Evolutionary conservation across 306 rosid genomes (phyloP).

Genomic region (Vicia sativa): DNA sequence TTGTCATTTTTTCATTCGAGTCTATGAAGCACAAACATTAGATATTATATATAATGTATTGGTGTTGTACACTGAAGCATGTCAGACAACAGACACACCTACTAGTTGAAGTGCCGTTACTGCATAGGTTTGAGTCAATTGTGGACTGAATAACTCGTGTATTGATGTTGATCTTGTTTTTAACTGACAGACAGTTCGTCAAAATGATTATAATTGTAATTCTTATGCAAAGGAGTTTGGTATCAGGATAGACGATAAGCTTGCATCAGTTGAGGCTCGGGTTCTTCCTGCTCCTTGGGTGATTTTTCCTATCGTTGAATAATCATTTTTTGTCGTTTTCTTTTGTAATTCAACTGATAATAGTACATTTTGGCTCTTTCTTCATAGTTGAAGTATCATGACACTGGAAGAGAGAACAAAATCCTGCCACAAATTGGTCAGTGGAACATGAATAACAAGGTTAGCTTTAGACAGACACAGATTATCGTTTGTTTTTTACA

Average conservation of each 20-base stretch:
- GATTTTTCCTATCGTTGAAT: neutral
- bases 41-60: neutral
- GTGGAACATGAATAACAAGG: conserved; percentile 57
- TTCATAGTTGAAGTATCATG: conserved; percentile 43
- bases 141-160: neutral
- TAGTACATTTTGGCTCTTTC: neutral
- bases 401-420: conserved; percentile 48
- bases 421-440: conserved; percentile 49
- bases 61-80: neutral
- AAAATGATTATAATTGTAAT: conserved; percentile 41
- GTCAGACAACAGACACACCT: neutral
- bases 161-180: neutral
- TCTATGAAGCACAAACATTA: neutral
- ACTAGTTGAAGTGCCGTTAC: neutral
- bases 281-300: conserved; percentile 51
- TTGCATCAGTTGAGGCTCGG: conserved; percentile 49
- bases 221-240: conserved; percentile 54
- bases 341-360: neutral
- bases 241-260: conserved; percentile 44
- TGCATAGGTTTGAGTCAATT: conserved; percentile 2
- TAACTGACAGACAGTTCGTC: conserved; percentile 39
- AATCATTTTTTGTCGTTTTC: neutral
- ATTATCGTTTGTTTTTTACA: neutral
- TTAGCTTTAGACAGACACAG: conserved; percentile 8
- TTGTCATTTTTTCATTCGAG: neutral